Evolutionary conservation across 345 rosid species (phyloP), one percentile per base, ranked within the genome.

Genomic region (Eucalyptus paniculata): DNA sequence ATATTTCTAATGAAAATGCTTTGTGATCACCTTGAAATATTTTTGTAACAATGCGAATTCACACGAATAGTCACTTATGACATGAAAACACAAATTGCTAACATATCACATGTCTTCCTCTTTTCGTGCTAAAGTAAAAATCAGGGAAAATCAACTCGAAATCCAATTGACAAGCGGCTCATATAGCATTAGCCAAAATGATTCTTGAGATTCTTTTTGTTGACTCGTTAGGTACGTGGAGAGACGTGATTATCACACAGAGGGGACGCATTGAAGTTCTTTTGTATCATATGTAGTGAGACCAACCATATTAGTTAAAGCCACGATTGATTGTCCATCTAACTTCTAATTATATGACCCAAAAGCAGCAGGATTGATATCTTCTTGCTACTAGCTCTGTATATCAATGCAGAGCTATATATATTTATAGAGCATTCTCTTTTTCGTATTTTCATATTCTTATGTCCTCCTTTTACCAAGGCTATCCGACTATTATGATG

Each of bases 51-150:
- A 72, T 9, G 6, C 24, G 0, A 32, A 32, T 4, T 4, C 6
- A 32, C 4, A 18, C 1, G 3, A 18, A 34, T 10, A 34, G 44
- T 9, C 17, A 0, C 3, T 9, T 37, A 18, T n/a, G 81, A 69
- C 24, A 72, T 19, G 5, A 72, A 34, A 37, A 72, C 8, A 37
- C 28, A 72, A 72, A 72, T 3, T 19, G 83, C 42, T 24, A 3
- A 42, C 1, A 0, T 37, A 23, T 72, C 82, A 19, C 24, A 34
- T 3, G 28, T 72, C 45, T 37, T 72, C 26, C 37, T 37, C 26
- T 72, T 72, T 72, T 21, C 45, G 6, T 11, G 15, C 45, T 72
- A 37, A 72, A 72, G 83, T 21, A 0, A 4, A 37, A 11, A 37
- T 72, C 26, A 2, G 45, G 24, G 82, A 72, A 40, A 37, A 37